phyloP scores from a whole-genome alignment of 148 eudicot species.

The Spergularia bocconei region DNA sequence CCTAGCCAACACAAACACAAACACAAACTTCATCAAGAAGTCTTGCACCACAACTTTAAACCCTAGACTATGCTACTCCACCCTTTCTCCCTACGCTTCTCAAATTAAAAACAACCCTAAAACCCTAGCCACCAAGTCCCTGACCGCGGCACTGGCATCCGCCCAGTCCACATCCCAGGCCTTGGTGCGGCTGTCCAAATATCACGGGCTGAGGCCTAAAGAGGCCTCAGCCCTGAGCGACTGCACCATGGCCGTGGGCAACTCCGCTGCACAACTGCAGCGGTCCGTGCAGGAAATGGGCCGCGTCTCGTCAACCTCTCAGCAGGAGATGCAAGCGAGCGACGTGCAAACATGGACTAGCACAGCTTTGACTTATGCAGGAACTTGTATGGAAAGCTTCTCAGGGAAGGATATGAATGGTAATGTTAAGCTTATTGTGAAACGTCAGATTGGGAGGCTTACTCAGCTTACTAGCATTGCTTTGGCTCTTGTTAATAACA shows the following conservation, averaged over 20 bases:
- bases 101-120: slow-evolving; percentile 33
- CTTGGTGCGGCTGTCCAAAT: slow-evolving; percentile 16
- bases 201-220: slow-evolving; percentile 15
- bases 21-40: slow-evolving; percentile 24
- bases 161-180: slow-evolving; percentile 16
- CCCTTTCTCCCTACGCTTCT: slow-evolving; percentile 23
- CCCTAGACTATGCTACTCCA: slow-evolving; percentile 31
- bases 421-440: slow-evolving; percentile 25
- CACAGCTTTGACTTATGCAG: slow-evolving; percentile 37
- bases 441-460: slow-evolving; percentile 23
- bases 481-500: slow-evolving; percentile 35
- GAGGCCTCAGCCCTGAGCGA: slow-evolving; percentile 34
- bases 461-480: slow-evolving; percentile 38
- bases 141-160: slow-evolving; percentile 25
- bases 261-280: slow-evolving; percentile 29
- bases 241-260: slow-evolving; percentile 25
- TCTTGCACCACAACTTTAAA: slow-evolving; percentile 31
- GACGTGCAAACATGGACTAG: slow-evolving; percentile 43
- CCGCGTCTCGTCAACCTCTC: neutral
- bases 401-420: slow-evolving; percentile 23
- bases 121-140: slow-evolving; percentile 27
- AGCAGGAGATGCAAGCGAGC: slow-evolving; percentile 17
- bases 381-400: slow-evolving; percentile 37
- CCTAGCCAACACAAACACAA: neutral
- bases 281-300: slow-evolving; percentile 25